Conservation (phyloP, 176 grass and related monocot species). For the Coix lacrymajobi region DNA sequence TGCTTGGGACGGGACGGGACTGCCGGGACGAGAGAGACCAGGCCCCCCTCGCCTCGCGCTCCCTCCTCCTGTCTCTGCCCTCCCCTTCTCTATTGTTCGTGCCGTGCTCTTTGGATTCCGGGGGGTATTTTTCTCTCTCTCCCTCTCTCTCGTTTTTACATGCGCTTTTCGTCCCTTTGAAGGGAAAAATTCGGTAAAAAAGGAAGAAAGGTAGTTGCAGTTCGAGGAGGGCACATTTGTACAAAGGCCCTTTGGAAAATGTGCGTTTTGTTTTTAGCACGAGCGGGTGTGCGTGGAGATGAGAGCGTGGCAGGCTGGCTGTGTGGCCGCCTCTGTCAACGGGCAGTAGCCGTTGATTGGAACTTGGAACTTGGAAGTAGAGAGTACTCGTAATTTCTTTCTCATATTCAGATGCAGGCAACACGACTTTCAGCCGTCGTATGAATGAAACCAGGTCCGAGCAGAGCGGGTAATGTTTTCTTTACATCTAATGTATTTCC, state of each 20-base stretch:
- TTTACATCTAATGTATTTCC: too few species aligned
- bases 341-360: neutral
- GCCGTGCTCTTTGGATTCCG: neutral
- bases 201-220: neutral
- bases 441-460: too few species aligned
- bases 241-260: neutral
- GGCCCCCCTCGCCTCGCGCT: neutral
- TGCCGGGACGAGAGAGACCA: slow-evolving; percentile 2
- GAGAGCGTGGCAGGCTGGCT: neutral
- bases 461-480: too few species aligned
- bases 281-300: neutral
- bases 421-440: too few species aligned
- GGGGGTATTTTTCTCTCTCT: neutral
- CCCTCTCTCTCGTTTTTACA: neutral
- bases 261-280: neutral
- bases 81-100: neutral
- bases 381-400: too few species aligned
- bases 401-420: too few species aligned
- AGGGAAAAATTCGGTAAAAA: neutral
- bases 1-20: neutral
- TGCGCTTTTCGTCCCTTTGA: slow-evolving; percentile 30
- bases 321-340: neutral
- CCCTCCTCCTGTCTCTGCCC: neutral
- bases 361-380: neutral
- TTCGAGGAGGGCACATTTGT: slow-evolving; percentile 10